Evolutionary conservation across 176 grass and related monocot genomes (phyloP).

Genomic region (Ensete glaucum): DNA sequence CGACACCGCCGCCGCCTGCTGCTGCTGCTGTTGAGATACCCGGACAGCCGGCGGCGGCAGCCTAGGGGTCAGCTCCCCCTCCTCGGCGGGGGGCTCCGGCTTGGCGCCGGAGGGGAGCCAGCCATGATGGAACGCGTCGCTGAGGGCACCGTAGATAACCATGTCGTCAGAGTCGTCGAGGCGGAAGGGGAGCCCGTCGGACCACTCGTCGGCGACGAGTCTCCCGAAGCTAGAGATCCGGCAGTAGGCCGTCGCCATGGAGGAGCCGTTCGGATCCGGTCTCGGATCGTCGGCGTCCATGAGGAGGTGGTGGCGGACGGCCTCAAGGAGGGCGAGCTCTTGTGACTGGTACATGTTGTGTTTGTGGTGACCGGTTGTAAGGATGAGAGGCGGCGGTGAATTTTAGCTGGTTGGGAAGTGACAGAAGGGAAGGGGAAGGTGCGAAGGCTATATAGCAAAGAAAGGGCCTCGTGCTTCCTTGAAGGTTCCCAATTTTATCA

Average conservation of each 20-base stretch:
- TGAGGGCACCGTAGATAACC: conserved; percentile 12
- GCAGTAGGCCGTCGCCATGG: neutral
- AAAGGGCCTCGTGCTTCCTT: neutral
- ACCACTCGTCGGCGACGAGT: conserved; percentile 18
- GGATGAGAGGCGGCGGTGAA: neutral
- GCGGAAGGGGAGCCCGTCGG: conserved; percentile 20
- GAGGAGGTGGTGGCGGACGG: conserved; percentile 5
- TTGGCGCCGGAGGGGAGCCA: conserved; percentile 13
- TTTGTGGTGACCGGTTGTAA: neutral
- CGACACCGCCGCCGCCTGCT: neutral
- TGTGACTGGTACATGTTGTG: neutral
- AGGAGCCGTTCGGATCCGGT: neutral
- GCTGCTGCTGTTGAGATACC: neutral
- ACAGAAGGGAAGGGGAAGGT: neutral
- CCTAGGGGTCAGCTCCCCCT: neutral
- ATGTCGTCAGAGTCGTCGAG: conserved; percentile 22
- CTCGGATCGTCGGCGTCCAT: neutral
- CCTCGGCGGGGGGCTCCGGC: neutral
- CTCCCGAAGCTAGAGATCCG: conserved; percentile 19
- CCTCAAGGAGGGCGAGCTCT: neutral
- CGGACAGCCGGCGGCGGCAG: neutral
- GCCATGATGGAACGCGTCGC: conserved; percentile 5
- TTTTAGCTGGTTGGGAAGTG: neutral
- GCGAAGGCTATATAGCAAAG: neutral
- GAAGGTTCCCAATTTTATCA: neutral